These are phyloP conservation scores for Avena insularis DNA, from an alignment of 176 grass and related monocot genomes.

Conservation along the genomic window DNA sequence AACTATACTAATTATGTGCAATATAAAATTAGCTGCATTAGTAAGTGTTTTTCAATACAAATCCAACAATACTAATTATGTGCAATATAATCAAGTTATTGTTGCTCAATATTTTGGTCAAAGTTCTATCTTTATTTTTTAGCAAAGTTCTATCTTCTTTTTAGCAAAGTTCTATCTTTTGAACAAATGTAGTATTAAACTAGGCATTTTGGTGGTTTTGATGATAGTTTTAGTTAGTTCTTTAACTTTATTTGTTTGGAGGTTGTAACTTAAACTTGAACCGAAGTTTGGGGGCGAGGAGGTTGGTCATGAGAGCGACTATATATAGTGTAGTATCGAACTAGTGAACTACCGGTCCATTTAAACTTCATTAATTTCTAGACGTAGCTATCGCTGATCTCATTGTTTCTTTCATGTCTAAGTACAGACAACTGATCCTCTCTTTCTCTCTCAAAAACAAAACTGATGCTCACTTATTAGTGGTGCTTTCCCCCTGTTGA, in stretches of 20 bases:
- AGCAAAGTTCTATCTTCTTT: too few relatives aligned
- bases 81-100: too few relatives aligned
- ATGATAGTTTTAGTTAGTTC: neutral
- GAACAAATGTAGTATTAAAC: too few relatives aligned
- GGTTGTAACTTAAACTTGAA: neutral
- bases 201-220: too few relatives aligned
- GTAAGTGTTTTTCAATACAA: too few relatives aligned
- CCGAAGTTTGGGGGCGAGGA: neutral
- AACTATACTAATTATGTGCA: too few relatives aligned
- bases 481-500: neutral
- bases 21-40: too few relatives aligned
- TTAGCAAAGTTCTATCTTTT: too few relatives aligned
- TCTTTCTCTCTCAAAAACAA: neutral
- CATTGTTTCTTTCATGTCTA: neutral
- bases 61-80: too few relatives aligned
- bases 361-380: neutral
- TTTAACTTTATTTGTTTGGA: too few relatives aligned
- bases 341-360: neutral
- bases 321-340: neutral
- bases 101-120: too few relatives aligned
- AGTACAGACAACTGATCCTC: neutral
- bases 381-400: slow-evolving; percentile 6
- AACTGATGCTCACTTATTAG: slow-evolving; percentile 6
- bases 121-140: too few relatives aligned
- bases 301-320: neutral